Percentiles rank a stretch among this genome's conserved stretches.
These are phyloP conservation scores for Globisporangium uncinulatum DNA, from an alignment of 352 stramenopile genomes.

Conservation along the genomic window DNA sequence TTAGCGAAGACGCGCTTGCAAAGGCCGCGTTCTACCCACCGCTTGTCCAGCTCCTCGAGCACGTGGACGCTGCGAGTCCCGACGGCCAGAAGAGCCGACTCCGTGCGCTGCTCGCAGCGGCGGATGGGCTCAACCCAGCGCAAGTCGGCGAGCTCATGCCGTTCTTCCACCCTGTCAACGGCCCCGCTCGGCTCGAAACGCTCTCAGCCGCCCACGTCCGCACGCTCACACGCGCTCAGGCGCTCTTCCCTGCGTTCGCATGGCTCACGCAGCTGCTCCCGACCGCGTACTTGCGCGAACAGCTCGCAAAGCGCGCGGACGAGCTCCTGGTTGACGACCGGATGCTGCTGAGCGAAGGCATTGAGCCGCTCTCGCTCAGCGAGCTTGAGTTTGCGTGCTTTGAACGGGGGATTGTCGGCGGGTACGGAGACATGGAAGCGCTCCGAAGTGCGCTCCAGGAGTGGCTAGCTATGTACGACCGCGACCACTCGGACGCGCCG, in stretches of 20 bases:
- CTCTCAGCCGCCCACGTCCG: slow-evolving; percentile 51
- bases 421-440: slow-evolving; percentile 60
- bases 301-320: slow-evolving; percentile 45
- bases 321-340: slow-evolving; percentile 71
- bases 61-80: no score
- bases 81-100: slow-evolving; percentile 47
- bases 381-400: slow-evolving; percentile 84
- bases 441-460: slow-evolving; percentile 45
- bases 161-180: slow-evolving; percentile 41
- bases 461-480: slow-evolving; percentile 78
- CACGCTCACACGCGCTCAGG: slow-evolving; percentile 43
- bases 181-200: slow-evolving; percentile 33
- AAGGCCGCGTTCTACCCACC: slow-evolving; percentile 55
- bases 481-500: slow-evolving; percentile 25
- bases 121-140: slow-evolving; percentile 32
- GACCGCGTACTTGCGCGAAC: slow-evolving; percentile 29
- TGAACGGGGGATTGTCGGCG: slow-evolving; percentile 64
- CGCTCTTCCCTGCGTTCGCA: slow-evolving; percentile 55
- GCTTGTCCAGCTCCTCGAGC: slow-evolving; percentile 45
- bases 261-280: slow-evolving; percentile 43
- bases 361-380: slow-evolving; percentile 64
- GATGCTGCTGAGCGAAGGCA: slow-evolving; percentile 59
- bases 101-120: slow-evolving; percentile 36
- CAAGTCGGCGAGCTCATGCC: slow-evolving; percentile 54
- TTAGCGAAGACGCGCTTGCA: slow-evolving; percentile 50